A percentile compares a stretch with the other conserved stretches of the same genome.
phyloP scores from a whole-genome alignment of 2,329 filamentous ascomycete species.

The Cladosporium sp. region DNA sequence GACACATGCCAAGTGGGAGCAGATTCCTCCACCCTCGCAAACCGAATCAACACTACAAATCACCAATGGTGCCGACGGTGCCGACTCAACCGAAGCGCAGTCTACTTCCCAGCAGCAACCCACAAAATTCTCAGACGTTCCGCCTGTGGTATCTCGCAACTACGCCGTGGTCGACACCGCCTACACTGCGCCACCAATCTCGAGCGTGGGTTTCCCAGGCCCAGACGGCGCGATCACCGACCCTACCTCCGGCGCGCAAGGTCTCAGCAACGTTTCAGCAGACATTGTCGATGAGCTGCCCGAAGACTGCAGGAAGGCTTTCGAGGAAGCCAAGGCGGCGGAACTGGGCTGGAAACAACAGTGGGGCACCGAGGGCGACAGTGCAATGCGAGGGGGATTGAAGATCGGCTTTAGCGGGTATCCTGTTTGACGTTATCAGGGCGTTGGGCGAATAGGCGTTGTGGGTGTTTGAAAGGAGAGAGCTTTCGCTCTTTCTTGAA shows the following conservation, averaged over 20 bases:
- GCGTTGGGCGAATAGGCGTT: slow-evolving; percentile 33
- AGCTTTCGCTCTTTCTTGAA: neutral
- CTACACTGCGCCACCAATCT: slow-evolving; percentile 54
- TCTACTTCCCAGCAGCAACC: neutral
- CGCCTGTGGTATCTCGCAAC: slow-evolving; percentile 55
- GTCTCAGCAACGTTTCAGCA: slow-evolving; percentile 59
- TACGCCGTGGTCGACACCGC: slow-evolving; percentile 59
- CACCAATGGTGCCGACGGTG: slow-evolving; percentile 14
- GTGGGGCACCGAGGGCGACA: slow-evolving; percentile 66
- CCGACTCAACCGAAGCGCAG: slow-evolving; percentile 10
- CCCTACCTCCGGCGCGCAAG: slow-evolving; percentile 41
- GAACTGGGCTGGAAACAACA: slow-evolving; percentile 68
- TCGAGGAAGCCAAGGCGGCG: slow-evolving; percentile 59
- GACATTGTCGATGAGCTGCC: slow-evolving; percentile 64
- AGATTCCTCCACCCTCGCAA: slow-evolving; percentile 46
- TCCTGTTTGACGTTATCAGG: slow-evolving; percentile 40
- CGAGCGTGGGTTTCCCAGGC: slow-evolving; percentile 56
- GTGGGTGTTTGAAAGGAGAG: neutral
- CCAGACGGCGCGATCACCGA: slow-evolving; percentile 50
- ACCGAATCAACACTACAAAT: slow-evolving; percentile 22
- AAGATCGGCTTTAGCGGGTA: slow-evolving; percentile 47
- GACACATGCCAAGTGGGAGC: slow-evolving; percentile 77
- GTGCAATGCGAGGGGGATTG: slow-evolving; percentile 44
- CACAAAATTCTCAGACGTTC: slow-evolving; percentile 33
- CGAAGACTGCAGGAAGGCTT: slow-evolving; percentile 65